These are phyloP conservation scores for Wallemia ichthyophaga DNA, from an alignment of 1,284 basidiomycete species.

Conservation along the genomic window DNA sequence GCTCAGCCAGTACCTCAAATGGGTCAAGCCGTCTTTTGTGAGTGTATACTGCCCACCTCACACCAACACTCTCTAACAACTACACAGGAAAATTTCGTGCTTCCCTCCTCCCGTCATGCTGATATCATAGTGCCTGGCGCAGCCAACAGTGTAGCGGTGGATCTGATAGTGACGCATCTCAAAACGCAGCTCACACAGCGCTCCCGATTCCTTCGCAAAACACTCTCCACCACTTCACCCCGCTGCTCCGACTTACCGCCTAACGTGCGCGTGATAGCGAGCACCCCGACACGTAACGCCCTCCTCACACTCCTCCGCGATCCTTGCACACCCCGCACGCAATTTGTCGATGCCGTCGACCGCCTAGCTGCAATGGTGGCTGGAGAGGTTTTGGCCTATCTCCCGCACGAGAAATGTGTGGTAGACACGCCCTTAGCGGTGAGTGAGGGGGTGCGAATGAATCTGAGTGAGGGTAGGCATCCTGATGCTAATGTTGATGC, in stretches of 20 bases:
- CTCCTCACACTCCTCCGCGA: slow-evolving; percentile 3
- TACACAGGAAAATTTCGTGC: slow-evolving; percentile 13
- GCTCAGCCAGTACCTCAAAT: slow-evolving; percentile 13
- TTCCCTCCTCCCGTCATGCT: slow-evolving; percentile 13
- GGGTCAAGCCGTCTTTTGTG: slow-evolving; percentile 12
- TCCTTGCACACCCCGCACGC: slow-evolving; percentile 11
- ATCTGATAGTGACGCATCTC: slow-evolving; percentile 17
- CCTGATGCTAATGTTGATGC: not conserved
- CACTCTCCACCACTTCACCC: slow-evolving; percentile 4
- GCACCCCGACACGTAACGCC: not conserved
- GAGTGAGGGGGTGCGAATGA: no score
- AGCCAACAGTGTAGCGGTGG: slow-evolving; percentile 14
- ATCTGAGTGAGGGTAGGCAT: not conserved
- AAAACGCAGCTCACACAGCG: slow-evolving; percentile 12
- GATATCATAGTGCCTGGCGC: slow-evolving; percentile 12
- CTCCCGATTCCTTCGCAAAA: slow-evolving; percentile 3
- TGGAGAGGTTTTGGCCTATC: slow-evolving; percentile 13
- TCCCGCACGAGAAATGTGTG: slow-evolving; percentile 12
- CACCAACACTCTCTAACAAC: not conserved
- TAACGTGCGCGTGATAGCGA: not conserved
- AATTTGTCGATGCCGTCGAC: slow-evolving; percentile 16
- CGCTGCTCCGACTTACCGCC: not conserved
- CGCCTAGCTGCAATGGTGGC: slow-evolving; percentile 15
- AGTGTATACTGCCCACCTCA: not conserved
- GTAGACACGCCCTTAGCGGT: slow-evolving; percentile 6